These are phyloP conservation scores for Corymbia citriodora DNA, from an alignment of 441 rosid species.

Conservation along the genomic window DNA sequence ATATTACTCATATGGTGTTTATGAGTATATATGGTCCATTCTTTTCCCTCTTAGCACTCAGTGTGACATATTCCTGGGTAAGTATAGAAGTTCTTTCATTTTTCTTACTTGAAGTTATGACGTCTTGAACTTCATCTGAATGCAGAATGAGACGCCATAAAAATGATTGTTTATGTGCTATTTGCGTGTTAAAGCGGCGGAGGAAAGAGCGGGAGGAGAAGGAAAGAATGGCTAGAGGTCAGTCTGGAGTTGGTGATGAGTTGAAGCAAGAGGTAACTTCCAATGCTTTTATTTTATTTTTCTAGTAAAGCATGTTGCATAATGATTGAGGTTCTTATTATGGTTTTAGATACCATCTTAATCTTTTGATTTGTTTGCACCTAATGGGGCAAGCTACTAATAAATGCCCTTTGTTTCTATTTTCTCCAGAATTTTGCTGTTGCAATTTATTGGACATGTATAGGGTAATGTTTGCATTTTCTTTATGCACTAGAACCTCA, in stretches of 20 bases:
- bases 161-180: slow-evolving; percentile 91
- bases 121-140: not conserved
- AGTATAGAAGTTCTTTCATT: not conserved
- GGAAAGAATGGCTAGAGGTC: slow-evolving; percentile 54
- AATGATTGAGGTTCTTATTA: not conserved
- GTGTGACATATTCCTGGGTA: not conserved
- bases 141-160: slow-evolving; percentile 87
- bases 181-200: slow-evolving; percentile 86
- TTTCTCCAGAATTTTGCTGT: not conserved
- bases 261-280: slow-evolving; percentile 50
- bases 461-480: not conserved
- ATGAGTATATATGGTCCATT: not conserved
- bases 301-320: not conserved
- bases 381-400: not conserved
- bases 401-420: not conserved
- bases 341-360: not conserved
- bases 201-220: slow-evolving; percentile 88
- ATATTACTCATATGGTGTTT: not conserved
- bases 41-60: not conserved
- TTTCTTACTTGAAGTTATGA: not conserved
- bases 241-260: slow-evolving; percentile 39
- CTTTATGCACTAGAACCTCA: not conserved
- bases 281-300: not conserved
- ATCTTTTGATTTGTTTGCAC: not conserved
- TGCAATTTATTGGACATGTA: not conserved